phyloP scores from a whole-genome alignment of 1,284 basidiomycete genomes.

The Ustilago curta region DNA sequence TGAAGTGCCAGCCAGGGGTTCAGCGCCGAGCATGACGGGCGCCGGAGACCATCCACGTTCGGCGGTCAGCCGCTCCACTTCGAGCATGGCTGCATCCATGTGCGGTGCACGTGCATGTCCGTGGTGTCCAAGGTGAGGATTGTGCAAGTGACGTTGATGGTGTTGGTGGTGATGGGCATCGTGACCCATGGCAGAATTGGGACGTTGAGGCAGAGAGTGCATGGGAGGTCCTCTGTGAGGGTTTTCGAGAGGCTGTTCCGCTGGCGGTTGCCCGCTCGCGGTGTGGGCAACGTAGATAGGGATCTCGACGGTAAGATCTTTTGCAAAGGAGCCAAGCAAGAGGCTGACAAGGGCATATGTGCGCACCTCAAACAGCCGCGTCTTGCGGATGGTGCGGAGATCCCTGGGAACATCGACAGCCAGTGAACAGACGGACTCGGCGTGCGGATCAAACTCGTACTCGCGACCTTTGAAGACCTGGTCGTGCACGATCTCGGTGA shows the following conservation, averaged over 20 bases:
- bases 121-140: constrained; percentile 22
- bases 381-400: constrained; percentile 60
- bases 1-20: constrained; percentile 11
- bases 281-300: constrained; percentile 62
- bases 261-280: constrained; percentile 40
- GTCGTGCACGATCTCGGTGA: constrained; percentile 61
- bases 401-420: constrained; percentile 60
- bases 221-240: constrained; percentile 19
- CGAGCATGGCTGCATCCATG: constrained; percentile 39
- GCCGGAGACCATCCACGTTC: constrained; percentile 64
- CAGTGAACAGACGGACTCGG: constrained; percentile 55
- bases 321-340: constrained; percentile 61
- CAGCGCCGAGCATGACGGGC: constrained; percentile 22
- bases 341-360: constrained; percentile 53
- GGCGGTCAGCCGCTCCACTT: constrained; percentile 47
- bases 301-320: constrained; percentile 60
- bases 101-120: constrained; percentile 14
- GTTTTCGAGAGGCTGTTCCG: constrained; percentile 10
- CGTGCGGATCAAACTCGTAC: constrained; percentile 60
- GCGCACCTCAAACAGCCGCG: constrained; percentile 59
- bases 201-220: constrained; percentile 27
- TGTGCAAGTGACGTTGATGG: constrained; percentile 12
- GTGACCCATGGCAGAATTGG: constrained; percentile 44
- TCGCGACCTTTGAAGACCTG: constrained; percentile 60
- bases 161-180: constrained; percentile 22